Evolutionary conservation across 805 yeast genomes (phyloP), one percentile per base, ranked within the genome.

Genomic region (Scheffersomyces coipomensis): DNA sequence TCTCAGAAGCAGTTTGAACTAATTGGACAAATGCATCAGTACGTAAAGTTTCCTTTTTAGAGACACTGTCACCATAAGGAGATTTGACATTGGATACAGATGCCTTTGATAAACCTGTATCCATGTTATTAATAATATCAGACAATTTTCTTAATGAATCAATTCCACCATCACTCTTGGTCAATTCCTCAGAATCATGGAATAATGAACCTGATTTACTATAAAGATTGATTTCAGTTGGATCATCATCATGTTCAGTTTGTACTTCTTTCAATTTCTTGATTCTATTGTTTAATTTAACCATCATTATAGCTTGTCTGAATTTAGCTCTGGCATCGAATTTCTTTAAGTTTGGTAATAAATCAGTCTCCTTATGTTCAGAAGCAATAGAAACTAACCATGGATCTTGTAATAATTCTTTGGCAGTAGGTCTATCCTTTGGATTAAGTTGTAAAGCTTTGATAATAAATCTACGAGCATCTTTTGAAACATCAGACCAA

Each of bases 291-390:
- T 85, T 80, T 64, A 91, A 77, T 51, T 80, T 81, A 37, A 91
- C 90, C 55, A 88, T 71, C 58, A 88, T 93, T 51, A 88, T 83
- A 27, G 93, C 97, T 51, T 84, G 86, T 53, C 83, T 80, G 68
- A 93, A 82, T 62, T 85, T 89, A 53, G 77, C 74, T 56, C 86
- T 88, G 23, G 96, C 95, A 56, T 83, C 80, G 74, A 88, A 86
- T 55, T 81, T 80, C 66, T 80, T 79, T 64, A 91, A 82, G 56
- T 72, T 76, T 18, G 96, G 95, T 61, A 88, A 75, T 67, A 91
- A 76, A 64, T 91, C 95, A 32, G 75, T 68, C 30, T 73, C 68
- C 37, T 69, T 65, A 45, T 74, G 73, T 34, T 71, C 66, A 22
- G 67, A 56, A 1, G 74, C 69, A 34, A 90, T 75, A 5, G 59